Percentiles rank a stretch among this genome's conserved stretches.
These are phyloP conservation scores for Phytophthora pinifolia DNA, from an alignment of 352 stramenopile genomes.

Conservation along the genomic window DNA sequence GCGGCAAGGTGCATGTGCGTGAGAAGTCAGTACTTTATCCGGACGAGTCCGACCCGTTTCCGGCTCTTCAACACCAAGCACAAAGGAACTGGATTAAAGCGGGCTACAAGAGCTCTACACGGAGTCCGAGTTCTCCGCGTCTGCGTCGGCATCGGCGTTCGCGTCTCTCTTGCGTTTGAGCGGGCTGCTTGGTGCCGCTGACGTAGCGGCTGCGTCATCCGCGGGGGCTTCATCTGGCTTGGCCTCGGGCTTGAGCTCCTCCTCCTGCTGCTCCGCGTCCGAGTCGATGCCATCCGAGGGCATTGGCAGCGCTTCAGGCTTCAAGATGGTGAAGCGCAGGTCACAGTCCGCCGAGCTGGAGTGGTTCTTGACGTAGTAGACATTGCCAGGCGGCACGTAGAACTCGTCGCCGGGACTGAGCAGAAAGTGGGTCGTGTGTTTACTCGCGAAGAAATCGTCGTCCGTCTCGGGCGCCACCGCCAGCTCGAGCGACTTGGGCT, in stretches of 20 bases:
- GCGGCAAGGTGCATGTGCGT: background rate
- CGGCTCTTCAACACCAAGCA: conserved; percentile 15
- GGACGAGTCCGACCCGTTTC: conserved; percentile 22
- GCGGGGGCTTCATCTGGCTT: conserved; percentile 8
- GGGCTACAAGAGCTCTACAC: conserved; percentile 18
- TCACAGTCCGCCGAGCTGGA: conserved; percentile 81
- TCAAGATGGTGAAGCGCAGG: conserved; percentile 96
- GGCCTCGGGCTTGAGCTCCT: conserved; percentile 1
- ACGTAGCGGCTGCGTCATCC: background rate
- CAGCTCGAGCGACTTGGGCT: conserved; percentile 81
- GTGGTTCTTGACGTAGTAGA: conserved; percentile 97
- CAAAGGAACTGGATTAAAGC: conserved; percentile 13
- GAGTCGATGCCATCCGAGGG: conserved; percentile 22
- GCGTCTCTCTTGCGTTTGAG: conserved; percentile 35
- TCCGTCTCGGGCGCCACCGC: conserved; percentile 65
- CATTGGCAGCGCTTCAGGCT: conserved; percentile 42
- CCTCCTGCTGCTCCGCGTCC: conserved; percentile 23
- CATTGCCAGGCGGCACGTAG: conserved; percentile 95
- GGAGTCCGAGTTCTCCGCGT: conserved; percentile 22
- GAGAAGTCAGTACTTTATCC: conserved; percentile 10
- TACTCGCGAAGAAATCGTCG: conserved; percentile 86
- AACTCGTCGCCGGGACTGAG: conserved; percentile 96
- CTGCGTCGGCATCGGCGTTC: conserved; percentile 6
- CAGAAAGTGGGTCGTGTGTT: conserved; percentile 93
- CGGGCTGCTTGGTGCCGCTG: conserved; percentile 13